A percentile compares a stretch with the other conserved stretches of the same genome.
phyloP scores from a whole-genome alignment of 208 protist genomes.

The Trypanosoma boissoni region DNA sequence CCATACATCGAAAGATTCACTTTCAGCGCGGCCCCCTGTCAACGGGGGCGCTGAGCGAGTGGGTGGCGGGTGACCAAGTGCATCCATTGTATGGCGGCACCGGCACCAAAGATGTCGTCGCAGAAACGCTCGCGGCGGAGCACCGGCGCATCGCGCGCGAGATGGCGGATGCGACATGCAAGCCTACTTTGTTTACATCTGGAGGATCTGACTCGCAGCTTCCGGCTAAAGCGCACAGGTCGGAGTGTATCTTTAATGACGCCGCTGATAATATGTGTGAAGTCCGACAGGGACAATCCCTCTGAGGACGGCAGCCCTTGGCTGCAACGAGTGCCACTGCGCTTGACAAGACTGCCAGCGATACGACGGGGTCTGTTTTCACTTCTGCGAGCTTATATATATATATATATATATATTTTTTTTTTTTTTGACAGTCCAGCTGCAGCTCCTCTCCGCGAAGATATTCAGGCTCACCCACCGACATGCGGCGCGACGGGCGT shows the following conservation, averaged over 20 bases:
- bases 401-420: conserved; percentile 1
- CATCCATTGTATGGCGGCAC: conserved; percentile 49
- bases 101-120: conserved; percentile 30
- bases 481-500: too few relatives aligned
- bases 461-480: too few relatives aligned
- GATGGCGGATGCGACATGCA: too few relatives aligned
- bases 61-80: conserved; percentile 49
- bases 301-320: too few relatives aligned
- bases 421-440: neutral
- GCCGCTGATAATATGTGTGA: too few relatives aligned
- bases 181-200: too few relatives aligned
- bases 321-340: too few relatives aligned
- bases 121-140: conserved; percentile 35
- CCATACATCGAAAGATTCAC: conserved; percentile 78
- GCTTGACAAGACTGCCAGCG: neutral
- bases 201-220: too few relatives aligned
- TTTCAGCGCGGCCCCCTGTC: conserved; percentile 54
- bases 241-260: too few relatives aligned
- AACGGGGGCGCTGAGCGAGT: conserved; percentile 35
- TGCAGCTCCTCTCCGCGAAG: too few relatives aligned
- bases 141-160: conserved; percentile 22
- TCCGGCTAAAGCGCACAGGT: too few relatives aligned
- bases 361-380: neutral
- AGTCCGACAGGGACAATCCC: too few relatives aligned
- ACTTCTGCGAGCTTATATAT: neutral